These are phyloP conservation scores for Neonectria coccinea DNA, from an alignment of 2,329 filamentous ascomycete species.

Conservation along the genomic window DNA sequence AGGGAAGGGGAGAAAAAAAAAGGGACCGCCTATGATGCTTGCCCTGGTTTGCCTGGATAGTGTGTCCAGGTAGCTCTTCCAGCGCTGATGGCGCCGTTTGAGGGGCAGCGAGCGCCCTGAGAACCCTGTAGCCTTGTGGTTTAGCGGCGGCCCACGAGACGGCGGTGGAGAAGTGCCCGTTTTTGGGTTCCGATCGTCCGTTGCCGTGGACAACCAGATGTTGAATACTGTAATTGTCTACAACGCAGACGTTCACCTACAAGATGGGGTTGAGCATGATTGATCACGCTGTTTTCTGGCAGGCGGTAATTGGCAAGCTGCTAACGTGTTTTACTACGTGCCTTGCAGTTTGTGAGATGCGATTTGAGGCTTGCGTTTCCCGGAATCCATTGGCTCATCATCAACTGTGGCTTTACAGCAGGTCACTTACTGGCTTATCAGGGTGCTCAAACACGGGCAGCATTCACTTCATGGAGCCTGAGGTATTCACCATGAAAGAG, in stretches of 20 bases:
- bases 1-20: constrained; percentile 12
- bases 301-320: background rate
- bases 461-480: background rate
- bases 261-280: background rate
- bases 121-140: constrained; percentile 21
- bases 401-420: background rate
- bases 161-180: constrained; percentile 5
- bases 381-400: background rate
- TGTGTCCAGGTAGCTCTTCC: constrained; percentile 8
- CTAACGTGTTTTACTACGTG: background rate
- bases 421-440: background rate
- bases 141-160: constrained; percentile 10
- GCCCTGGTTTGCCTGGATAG: constrained; percentile 12
- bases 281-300: background rate
- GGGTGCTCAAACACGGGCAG: background rate
- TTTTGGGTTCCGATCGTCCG: constrained; percentile 14
- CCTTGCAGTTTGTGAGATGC: background rate
- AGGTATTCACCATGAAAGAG: too few species aligned
- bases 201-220: constrained; percentile 22
- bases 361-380: background rate
- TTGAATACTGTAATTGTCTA: background rate
- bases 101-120: constrained; percentile 11
- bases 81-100: constrained; percentile 18
- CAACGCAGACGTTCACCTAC: background rate
- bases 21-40: constrained; percentile 31